phyloP scores from a whole-genome alignment of 495 filamentous ascomycete species.

The Elasticomyces elasticus region DNA sequence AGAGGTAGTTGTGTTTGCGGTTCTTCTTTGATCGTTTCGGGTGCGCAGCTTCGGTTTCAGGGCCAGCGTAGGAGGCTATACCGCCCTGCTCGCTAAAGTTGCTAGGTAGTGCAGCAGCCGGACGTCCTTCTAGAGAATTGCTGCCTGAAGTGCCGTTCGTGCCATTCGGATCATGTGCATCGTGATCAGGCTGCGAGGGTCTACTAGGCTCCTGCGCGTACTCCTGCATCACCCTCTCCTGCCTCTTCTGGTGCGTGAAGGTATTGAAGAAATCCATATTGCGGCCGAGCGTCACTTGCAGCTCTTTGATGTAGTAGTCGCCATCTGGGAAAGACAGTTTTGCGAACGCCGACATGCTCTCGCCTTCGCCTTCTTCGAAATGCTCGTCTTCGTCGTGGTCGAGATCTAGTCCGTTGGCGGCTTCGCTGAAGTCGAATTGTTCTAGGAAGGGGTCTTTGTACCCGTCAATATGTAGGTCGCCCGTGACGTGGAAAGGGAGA shows the following conservation, averaged over 20 bases:
- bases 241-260: background rate
- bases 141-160: background rate
- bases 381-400: background rate
- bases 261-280: slow-evolving; percentile 35
- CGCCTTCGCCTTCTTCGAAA: background rate
- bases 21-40: background rate
- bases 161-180: slow-evolving; percentile 1
- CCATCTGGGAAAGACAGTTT: slow-evolving; percentile 64
- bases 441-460: background rate
- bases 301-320: slow-evolving; percentile 63
- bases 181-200: slow-evolving; percentile 11
- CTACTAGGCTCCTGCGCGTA: slow-evolving; percentile 17
- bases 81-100: slow-evolving; percentile 22
- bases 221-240: slow-evolving; percentile 4
- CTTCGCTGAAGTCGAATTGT: background rate
- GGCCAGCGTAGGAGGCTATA: slow-evolving; percentile 1
- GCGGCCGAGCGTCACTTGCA: slow-evolving; percentile 55
- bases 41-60: background rate
- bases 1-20: background rate
- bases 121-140: slow-evolving; percentile 16
- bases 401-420: background rate
- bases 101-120: slow-evolving; percentile 12
- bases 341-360: slow-evolving; percentile 45
- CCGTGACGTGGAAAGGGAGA: too few species aligned
- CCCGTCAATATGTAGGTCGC: too few species aligned